Percentiles rank a stretch among this genome's conserved stretches.
These are phyloP conservation scores for Oryza rufipogon DNA, from an alignment of 176 grass and related monocot species.

Conservation along the genomic window DNA sequence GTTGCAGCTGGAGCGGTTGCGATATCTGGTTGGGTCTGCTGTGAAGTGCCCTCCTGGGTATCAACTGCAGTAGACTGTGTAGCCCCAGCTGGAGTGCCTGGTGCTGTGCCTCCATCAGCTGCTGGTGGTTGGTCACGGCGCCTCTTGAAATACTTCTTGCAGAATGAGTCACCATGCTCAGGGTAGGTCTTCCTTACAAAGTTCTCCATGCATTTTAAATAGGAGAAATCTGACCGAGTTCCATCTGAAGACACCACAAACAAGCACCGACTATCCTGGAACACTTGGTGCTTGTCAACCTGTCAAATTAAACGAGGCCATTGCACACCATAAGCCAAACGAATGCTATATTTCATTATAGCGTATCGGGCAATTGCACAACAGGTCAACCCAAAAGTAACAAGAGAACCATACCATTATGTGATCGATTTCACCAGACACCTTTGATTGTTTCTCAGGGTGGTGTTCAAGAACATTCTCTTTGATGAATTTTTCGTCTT, in stretches of 20 bases:
- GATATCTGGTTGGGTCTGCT: not conserved
- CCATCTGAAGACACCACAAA: slow-evolving; percentile 77
- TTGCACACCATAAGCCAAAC: not conserved
- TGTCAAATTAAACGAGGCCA: slow-evolving; percentile 37
- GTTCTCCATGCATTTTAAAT: slow-evolving; percentile 79
- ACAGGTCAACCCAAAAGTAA: not conserved
- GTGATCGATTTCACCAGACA: slow-evolving; percentile 66
- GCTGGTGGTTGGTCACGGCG: slow-evolving; percentile 14
- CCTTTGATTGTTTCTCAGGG: slow-evolving; percentile 74
- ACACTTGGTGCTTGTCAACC: slow-evolving; percentile 67
- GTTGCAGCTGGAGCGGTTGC: not conserved
- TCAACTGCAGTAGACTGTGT: slow-evolving; percentile 14
- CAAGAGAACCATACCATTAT: slow-evolving; percentile 62
- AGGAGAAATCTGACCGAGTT: slow-evolving; percentile 70
- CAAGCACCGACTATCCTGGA: slow-evolving; percentile 62
- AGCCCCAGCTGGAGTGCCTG: slow-evolving; percentile 6
- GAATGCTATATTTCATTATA: not conserved
- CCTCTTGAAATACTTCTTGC: slow-evolving; percentile 61
- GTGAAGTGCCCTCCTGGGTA: slow-evolving; percentile 14
- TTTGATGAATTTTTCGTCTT: slow-evolving; percentile 75
- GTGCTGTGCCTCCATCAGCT: slow-evolving; percentile 18
- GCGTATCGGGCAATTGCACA: not conserved
- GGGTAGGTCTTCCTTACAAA: slow-evolving; percentile 61
- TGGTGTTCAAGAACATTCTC: slow-evolving; percentile 85
- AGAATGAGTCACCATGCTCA: slow-evolving; percentile 62